Evolutionary conservation across 306 rosid species (phyloP).

Genomic region (Prunus fruticosa): DNA sequence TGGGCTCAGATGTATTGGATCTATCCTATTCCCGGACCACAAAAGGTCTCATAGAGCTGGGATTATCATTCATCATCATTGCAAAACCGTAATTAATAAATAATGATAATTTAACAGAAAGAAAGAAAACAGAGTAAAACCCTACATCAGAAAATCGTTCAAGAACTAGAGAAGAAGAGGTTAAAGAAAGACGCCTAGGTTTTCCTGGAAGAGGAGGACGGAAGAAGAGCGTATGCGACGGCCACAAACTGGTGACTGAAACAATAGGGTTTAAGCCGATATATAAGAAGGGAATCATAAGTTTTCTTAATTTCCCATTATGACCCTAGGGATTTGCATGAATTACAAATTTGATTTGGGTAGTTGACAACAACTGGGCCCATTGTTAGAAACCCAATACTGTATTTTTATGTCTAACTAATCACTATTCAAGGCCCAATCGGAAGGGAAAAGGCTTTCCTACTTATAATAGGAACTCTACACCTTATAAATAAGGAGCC

Average conservation of each 20-base stretch:
- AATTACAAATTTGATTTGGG: not conserved
- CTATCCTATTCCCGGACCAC: slow-evolving; percentile 34
- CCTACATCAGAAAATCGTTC: not conserved
- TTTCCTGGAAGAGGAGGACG: not conserved
- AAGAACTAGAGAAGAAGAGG: not conserved
- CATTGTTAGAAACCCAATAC: not conserved
- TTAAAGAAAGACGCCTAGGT: not conserved
- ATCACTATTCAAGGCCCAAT: too few relatives aligned
- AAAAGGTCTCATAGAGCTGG: slow-evolving; percentile 48
- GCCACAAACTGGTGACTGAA: not conserved
- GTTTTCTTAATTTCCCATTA: not conserved
- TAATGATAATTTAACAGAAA: not conserved
- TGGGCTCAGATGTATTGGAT: slow-evolving; percentile 34
- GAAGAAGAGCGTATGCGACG: not conserved
- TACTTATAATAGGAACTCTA: too few relatives aligned
- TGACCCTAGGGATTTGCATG: not conserved
- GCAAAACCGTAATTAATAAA: not conserved
- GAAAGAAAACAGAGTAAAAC: not conserved
- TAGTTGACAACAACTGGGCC: not conserved
- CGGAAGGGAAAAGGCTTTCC: too few relatives aligned
- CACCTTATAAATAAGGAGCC: too few relatives aligned
- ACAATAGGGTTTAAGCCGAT: not conserved
- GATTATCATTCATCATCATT: slow-evolving; percentile 33
- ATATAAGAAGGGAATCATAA: not conserved
- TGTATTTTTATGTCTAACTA: not conserved